A percentile compares a stretch with the other conserved stretches of the same genome.
Conservation (phyloP, 345 rosid species). For the Turritis glabra region DNA sequence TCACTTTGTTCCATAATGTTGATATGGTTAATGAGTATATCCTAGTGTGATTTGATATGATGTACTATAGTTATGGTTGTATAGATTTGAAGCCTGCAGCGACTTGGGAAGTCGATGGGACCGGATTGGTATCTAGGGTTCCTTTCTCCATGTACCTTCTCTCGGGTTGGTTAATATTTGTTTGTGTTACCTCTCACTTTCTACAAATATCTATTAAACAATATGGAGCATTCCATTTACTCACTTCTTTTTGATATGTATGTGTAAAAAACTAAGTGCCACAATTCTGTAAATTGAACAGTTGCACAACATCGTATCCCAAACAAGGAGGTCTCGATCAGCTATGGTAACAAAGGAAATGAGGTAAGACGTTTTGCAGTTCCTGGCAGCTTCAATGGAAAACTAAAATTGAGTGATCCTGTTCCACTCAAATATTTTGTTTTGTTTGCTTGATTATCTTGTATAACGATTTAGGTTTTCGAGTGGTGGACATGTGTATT, state of each 20-base stretch:
- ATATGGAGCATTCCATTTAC: background rate
- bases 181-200: slow-evolving; percentile 15
- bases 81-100: slow-evolving; percentile 78
- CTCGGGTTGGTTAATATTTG: slow-evolving; percentile 55
- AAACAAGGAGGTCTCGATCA: slow-evolving; percentile 74
- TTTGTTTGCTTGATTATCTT: slow-evolving; percentile 8
- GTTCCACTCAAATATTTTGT: slow-evolving; percentile 10
- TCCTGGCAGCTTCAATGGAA: slow-evolving; percentile 13
- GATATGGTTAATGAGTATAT: slow-evolving; percentile 1
- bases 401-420: background rate
- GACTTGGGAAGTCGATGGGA: slow-evolving; percentile 97
- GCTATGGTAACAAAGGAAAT: slow-evolving; percentile 96
- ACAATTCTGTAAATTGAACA: slow-evolving; percentile 40
- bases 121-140: slow-evolving; percentile 60
- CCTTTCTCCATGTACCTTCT: slow-evolving; percentile 87
- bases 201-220: background rate
- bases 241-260: slow-evolving; percentile 1
- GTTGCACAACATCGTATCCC: slow-evolving; percentile 50
- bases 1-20: slow-evolving; percentile 14
- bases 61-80: slow-evolving; percentile 29
- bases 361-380: slow-evolving; percentile 56
- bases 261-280: slow-evolving; percentile 25
- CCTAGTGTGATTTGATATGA: slow-evolving; percentile 6
- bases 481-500: background rate
- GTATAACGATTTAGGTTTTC: background rate